Base-by-base conservation (phyloP, 1,139 yeast genomes). In the Blastobotrys serpentis region DNA sequence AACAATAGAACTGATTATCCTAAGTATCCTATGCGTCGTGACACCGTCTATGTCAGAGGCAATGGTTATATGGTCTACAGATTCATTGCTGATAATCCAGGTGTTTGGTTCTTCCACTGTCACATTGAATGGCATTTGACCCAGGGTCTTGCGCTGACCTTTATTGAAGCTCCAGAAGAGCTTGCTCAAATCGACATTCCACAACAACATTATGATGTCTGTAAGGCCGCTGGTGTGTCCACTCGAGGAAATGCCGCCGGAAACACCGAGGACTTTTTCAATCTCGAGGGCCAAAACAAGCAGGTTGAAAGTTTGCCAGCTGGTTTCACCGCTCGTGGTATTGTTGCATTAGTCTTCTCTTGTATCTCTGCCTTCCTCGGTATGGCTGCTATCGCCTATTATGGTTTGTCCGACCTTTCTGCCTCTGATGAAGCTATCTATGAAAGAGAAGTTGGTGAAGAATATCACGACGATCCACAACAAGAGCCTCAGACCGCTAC, bases 91-190 rank as follows among this genome's bases (percentile, higher is more conserved):
- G 81, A 84, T 61, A 86, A 87, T 66, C 96, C 96, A 22, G 96
- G 96, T 61, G 88, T 86, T 37, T 87, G 95, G 95, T 75, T 84
- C 62, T 88, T 88, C 86, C 96, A 88, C 67, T 89, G 96, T 70
- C 96, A 88, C 62, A 83, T 88, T 57, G 96, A 88, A 62, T 88
- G 96, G 96, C 96, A 88, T 72, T 77, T 88, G 73, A 82, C 80
- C 60, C 96, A 87, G 69, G 96, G 96, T 53, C 75, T 88, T 53
- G 90, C 89, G 36, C 63, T 85, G 51, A 73, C 76, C n/a, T 72
- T 86, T 42, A 72, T 87, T 44, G 96, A 87, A 69, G 89, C 87
- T 36, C 96, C 96, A 17, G 56, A 62, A 7, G 77, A 75, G 53
- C 74, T 90, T 48, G 69, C 73, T 52, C 51, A 58, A 70, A 33